Evolutionary conservation across 805 yeast species (phyloP).

Genomic region (Isabelozyma rhagii): DNA sequence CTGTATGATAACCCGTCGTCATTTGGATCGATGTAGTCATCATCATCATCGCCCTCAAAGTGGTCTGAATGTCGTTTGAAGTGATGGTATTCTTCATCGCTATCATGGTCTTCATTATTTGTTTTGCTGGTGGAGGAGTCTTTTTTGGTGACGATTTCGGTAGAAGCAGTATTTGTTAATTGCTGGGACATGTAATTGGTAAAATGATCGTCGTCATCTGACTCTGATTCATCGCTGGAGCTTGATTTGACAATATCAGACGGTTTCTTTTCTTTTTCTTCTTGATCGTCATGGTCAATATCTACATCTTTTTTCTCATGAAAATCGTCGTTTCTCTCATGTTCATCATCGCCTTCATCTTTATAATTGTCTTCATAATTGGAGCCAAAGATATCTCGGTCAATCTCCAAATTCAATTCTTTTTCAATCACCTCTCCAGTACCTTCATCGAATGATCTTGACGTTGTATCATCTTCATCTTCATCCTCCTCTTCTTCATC

Average conservation of each 20-base stretch:
- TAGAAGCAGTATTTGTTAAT: constrained; percentile 50
- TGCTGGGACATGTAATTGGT: constrained; percentile 77
- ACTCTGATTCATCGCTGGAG: constrained; percentile 33
- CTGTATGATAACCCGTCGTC: constrained; percentile 78
- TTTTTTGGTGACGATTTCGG: constrained; percentile 24
- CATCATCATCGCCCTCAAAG: constrained; percentile 27
- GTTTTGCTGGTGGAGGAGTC: constrained; percentile 55
- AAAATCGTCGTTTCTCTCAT: constrained; percentile 14
- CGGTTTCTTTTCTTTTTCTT: constrained; percentile 2
- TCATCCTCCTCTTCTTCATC: constrained; percentile 45
- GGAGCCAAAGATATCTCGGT: constrained; percentile 25
- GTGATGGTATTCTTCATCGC: constrained; percentile 16
- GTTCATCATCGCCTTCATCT: constrained; percentile 24
- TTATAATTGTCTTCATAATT: constrained; percentile 26
- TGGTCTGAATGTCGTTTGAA: background rate
- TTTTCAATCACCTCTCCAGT: constrained; percentile 38
- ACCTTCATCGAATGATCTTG: constrained; percentile 33
- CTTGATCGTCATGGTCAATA: constrained; percentile 8
- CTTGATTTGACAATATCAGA: constrained; percentile 3
- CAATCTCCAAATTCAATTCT: constrained; percentile 27
- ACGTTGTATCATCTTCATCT: constrained; percentile 22
- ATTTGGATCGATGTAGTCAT: constrained; percentile 73
- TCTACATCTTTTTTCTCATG: constrained; percentile 2
- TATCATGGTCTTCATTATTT: constrained; percentile 26
- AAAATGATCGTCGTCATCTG: constrained; percentile 52